Evolutionary conservation across 768 basidiomycete species (phyloP), one percentile per base, ranked within the genome.

Genomic region (Pleurotus citrinopileatus): DNA sequence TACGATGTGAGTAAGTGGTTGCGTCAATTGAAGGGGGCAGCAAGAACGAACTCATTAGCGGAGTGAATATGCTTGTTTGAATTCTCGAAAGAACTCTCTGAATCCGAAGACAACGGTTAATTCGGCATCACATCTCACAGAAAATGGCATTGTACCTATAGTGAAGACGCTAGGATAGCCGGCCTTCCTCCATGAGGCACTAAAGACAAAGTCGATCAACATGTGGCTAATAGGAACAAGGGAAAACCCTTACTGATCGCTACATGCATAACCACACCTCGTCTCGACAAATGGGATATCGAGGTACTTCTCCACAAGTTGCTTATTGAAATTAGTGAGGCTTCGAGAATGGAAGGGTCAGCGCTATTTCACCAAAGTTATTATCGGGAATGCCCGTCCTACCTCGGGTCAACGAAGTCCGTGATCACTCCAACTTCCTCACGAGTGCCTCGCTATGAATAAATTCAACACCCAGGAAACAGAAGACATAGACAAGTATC

Each of bases 231-330:
- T 61, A 60, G 61, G 60, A 65, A 67, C 63, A 58, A 63, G 59
- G 59, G 61, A 46, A 34, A 57, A 57, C 40, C 20, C 77, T 65
- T 72, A 92, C 89, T 95, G 93, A 69, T 96, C 94, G 60, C 89
- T 91, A 77, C 94, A 97, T 50, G 92, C 93, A 64, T 97, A 96
- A 29, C 90, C 92, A 72, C 94, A 96, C 74, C 87, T 78, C 54
- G 94, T 97, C 76, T 77, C 84, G 23, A 83, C 87, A 61, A 82
- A 91, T 23, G 94, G 93, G 59, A 96, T 93, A 64, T 83, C 79
- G 52, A 95, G 80, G 67, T 97, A 97, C 55, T 72, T 61, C 27
- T 88, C 81, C 12, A 96, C 83, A 25, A 95, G 76, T 53, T 79
- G 69, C 73, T 83, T 89, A 70, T 95, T 89, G 70, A 90, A 86